Evolutionary conservation across 2,329 filamentous ascomycete genomes (phyloP).

Genomic region (Drechslerella coelobrocha): DNA sequence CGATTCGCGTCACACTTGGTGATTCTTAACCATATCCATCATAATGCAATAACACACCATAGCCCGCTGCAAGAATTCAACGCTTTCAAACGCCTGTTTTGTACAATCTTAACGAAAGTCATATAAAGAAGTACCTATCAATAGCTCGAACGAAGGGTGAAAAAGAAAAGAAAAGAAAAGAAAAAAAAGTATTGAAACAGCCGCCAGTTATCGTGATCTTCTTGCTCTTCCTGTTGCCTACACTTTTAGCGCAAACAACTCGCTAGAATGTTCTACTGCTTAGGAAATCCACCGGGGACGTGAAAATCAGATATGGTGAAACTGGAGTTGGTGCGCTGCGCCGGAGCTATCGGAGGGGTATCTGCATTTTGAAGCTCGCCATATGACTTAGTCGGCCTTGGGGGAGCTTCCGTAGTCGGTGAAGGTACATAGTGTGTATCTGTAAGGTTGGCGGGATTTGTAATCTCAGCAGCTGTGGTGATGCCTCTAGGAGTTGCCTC

Average conservation of each 20-base stretch:
- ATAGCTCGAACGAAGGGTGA: background rate
- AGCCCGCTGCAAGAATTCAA: background rate
- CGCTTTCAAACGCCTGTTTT: background rate
- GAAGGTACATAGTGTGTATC: conserved; percentile 37
- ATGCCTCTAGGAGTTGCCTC: conserved; percentile 71
- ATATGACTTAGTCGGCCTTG: conserved; percentile 31
- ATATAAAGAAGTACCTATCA: background rate
- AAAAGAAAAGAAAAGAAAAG: background rate
- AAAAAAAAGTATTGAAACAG: too few relatives aligned
- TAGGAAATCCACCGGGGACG: conserved; percentile 72
- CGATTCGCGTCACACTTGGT: background rate
- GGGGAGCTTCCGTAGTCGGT: conserved; percentile 9
- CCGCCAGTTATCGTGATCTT: background rate
- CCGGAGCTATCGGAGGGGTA: conserved; percentile 37
- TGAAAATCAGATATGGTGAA: conserved; percentile 70
- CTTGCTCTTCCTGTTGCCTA: conserved; percentile 36
- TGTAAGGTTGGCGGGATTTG: conserved; percentile 48
- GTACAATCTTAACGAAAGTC: background rate
- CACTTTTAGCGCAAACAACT: conserved; percentile 17
- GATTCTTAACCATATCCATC: background rate
- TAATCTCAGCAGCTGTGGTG: conserved; percentile 10
- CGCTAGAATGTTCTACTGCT: conserved; percentile 52
- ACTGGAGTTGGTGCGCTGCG: conserved; percentile 55
- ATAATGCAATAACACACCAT: background rate
- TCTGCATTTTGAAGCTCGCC: conserved; percentile 35